These are phyloP conservation scores for Chlorencoelia australis DNA, from an alignment of 2,329 filamentous ascomycete genomes.

Conservation along the genomic window DNA sequence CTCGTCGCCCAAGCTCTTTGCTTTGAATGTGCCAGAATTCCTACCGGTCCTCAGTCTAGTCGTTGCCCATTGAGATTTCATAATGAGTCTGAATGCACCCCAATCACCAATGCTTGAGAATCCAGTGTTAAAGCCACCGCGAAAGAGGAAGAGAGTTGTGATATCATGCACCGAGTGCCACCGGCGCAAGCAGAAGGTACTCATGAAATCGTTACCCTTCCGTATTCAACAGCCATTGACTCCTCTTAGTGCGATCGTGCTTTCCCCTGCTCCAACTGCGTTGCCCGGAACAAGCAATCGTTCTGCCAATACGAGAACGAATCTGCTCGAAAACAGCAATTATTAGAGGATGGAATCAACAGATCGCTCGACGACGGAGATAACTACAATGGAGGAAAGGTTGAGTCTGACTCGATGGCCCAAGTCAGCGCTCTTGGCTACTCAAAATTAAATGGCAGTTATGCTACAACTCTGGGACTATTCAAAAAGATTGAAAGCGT, in stretches of 20 bases:
- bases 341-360: conserved; percentile 18
- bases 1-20: too few species aligned
- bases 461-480: conserved; percentile 43
- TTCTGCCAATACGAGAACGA: conserved; percentile 46
- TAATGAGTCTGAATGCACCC: too few species aligned
- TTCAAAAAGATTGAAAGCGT: conserved; percentile 43
- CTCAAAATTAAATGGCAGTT: conserved; percentile 36
- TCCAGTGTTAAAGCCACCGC: too few species aligned
- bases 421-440: conserved; percentile 39
- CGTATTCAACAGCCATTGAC: conserved; percentile 7
- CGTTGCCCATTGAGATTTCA: too few species aligned
- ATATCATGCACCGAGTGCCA: conserved; percentile 57
- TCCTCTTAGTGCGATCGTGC: conserved; percentile 44
- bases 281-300: conserved; percentile 43
- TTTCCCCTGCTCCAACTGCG: conserved; percentile 49
- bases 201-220: neutral
- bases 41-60: too few species aligned
- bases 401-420: conserved; percentile 19
- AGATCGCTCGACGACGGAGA: conserved; percentile 12
- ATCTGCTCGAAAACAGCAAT: conserved; percentile 23
- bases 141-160: conserved; percentile 49
- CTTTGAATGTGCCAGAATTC: too few species aligned
- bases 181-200: conserved; percentile 40
- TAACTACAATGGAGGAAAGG: conserved; percentile 12
- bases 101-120: too few species aligned